Evolutionary conservation across 257 asterid genomes (phyloP).

Genomic region (Vinca minor): DNA sequence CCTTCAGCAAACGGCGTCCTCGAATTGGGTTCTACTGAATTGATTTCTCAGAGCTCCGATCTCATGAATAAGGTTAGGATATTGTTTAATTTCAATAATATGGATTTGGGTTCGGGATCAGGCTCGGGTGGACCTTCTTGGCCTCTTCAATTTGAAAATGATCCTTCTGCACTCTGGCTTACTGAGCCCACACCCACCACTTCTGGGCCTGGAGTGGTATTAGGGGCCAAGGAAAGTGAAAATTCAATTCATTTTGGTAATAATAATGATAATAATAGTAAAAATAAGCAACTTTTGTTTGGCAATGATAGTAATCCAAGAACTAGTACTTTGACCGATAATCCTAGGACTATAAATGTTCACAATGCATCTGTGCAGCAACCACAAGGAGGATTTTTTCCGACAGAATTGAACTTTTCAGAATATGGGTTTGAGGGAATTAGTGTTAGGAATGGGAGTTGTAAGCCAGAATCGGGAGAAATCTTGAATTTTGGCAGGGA

Average conservation of each 20-base stretch:
- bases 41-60: constrained; percentile 61
- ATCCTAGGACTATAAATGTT: constrained; percentile 10
- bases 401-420: constrained; percentile 45
- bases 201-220: too few relatives aligned
- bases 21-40: constrained; percentile 75
- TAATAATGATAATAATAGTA: too few relatives aligned
- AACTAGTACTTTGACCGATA: constrained; percentile 37
- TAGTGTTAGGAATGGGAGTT: constrained; percentile 25
- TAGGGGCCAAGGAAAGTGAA: constrained; percentile 37
- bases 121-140: too few relatives aligned
- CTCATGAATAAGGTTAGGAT: constrained; percentile 64
- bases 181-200: constrained; percentile 56
- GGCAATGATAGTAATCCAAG: constrained; percentile 39
- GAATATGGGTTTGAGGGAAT: constrained; percentile 39
- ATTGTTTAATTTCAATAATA: constrained; percentile 51
- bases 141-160: constrained; percentile 37
- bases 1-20: constrained; percentile 77
- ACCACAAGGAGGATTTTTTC: constrained; percentile 26
- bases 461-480: constrained; percentile 57
- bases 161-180: constrained; percentile 59
- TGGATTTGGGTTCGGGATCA: constrained; percentile 35
- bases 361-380: constrained; percentile 19
- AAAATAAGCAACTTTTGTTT: too few relatives aligned
- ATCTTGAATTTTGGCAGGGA: constrained; percentile 55
- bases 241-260: constrained; percentile 25